phyloP scores from a whole-genome alignment of 495 filamentous ascomycete genomes.

The Cudoniella acicularis region DNA sequence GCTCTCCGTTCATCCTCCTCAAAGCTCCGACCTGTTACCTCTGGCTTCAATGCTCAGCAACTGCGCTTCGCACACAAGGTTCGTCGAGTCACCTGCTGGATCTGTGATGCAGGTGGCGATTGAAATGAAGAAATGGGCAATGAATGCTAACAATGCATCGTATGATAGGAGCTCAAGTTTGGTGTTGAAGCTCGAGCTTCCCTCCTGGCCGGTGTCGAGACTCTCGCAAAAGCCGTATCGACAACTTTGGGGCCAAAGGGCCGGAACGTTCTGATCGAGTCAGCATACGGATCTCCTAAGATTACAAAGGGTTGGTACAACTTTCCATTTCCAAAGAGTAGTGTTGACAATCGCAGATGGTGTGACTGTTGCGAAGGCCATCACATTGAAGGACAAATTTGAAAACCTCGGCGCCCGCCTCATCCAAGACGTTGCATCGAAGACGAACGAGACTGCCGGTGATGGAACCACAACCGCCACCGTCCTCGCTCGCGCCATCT shows the following conservation, averaged over 20 bases:
- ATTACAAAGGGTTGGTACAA: slow-evolving; percentile 85
- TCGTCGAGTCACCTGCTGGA: slow-evolving; percentile 26
- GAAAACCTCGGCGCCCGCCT: slow-evolving; percentile 97
- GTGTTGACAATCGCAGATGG: slow-evolving; percentile 58
- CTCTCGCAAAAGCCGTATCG: slow-evolving; percentile 91
- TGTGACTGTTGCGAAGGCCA: slow-evolving; percentile 90
- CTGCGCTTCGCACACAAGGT: slow-evolving; percentile 95
- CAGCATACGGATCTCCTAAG: slow-evolving; percentile 95
- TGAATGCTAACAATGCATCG: slow-evolving; percentile 3
- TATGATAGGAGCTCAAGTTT: slow-evolving; percentile 85
- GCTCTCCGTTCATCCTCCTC: slow-evolving; percentile 66
- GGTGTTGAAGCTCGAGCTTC: slow-evolving; percentile 89
- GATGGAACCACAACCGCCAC: slow-evolving; percentile 98
- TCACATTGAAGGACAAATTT: slow-evolving; percentile 96
- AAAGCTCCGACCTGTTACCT: slow-evolving; percentile 39
- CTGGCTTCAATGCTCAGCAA: slow-evolving; percentile 67
- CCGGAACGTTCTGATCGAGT: slow-evolving; percentile 96
- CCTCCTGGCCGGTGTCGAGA: slow-evolving; percentile 92
- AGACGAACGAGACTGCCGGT: slow-evolving; percentile 98
- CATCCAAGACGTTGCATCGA: slow-evolving; percentile 95
- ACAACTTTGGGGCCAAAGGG: slow-evolving; percentile 97
- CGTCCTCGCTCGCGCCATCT: slow-evolving; percentile 95
- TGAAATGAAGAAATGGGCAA: not conserved
- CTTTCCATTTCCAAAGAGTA: slow-evolving; percentile 15
- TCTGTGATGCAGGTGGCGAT: not conserved